Evolutionary conservation across 106 monocot species (phyloP).

Genomic region (Posidonia australis): DNA sequence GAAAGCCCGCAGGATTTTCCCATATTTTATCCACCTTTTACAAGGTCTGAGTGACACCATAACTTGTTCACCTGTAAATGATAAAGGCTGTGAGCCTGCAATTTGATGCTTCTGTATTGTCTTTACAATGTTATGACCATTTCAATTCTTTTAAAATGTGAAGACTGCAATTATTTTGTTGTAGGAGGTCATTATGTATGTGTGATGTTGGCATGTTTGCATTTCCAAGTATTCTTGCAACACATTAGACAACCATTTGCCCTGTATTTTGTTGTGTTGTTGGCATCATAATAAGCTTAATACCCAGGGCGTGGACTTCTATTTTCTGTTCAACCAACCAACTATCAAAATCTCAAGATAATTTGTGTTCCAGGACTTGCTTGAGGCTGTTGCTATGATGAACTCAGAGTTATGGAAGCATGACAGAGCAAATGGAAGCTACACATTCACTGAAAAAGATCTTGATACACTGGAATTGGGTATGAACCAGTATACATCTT

Average conservation of each 20-base stretch:
- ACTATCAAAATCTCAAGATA: not conserved
- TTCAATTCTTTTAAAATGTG: no score
- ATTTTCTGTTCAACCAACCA: not conserved
- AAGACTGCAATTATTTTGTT: not conserved
- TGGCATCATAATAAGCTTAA: not conserved
- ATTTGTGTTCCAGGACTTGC: slow-evolving; percentile 7
- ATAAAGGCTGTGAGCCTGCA: no score
- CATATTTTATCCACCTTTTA: no score
- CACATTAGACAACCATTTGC: not conserved
- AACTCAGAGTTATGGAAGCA: slow-evolving; percentile 3
- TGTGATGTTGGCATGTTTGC: not conserved
- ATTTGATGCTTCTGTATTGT: no score
- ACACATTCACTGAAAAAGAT: slow-evolving; percentile 11
- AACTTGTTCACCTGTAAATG: no score
- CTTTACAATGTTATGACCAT: no score
- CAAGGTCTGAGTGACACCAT: no score
- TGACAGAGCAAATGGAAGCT: not conserved
- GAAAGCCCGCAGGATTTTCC: no score
- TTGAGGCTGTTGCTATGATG: slow-evolving; percentile 11
- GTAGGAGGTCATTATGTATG: not conserved
- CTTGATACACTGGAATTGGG: slow-evolving; percentile 12
- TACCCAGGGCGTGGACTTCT: not conserved
- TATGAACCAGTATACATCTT: not conserved
- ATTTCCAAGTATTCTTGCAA: no score
- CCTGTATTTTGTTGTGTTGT: not conserved